Evolutionary conservation across 345 rosid genomes (phyloP).

Genomic region (Lumnitzera racemosa): DNA sequence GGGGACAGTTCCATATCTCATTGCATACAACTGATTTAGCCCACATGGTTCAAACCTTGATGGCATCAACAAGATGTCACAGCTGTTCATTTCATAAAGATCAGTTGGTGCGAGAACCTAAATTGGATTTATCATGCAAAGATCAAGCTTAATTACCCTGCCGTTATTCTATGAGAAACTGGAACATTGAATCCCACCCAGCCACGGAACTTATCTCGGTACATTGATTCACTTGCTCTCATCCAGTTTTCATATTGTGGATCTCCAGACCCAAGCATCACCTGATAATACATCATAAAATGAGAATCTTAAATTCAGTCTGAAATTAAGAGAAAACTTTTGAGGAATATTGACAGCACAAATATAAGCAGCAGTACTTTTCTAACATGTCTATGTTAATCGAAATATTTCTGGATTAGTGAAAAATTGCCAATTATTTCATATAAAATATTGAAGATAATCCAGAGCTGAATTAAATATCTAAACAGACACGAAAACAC

Average conservation of each 20-base stretch:
- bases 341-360: not conserved
- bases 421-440: too few relatives aligned
- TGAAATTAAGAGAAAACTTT: not conserved
- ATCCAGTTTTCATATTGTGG: constrained; percentile 77
- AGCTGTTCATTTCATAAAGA: constrained; percentile 39
- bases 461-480: too few relatives aligned
- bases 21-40: constrained; percentile 87
- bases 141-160: constrained; percentile 52
- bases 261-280: constrained; percentile 95
- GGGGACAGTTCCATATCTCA: constrained; percentile 94
- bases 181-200: constrained; percentile 98
- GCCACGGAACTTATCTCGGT: constrained; percentile 77
- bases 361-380: too few relatives aligned
- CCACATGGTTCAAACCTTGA: constrained; percentile 98
- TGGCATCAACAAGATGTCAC: constrained; percentile 95
- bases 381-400: too few relatives aligned
- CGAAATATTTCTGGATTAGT: too few relatives aligned
- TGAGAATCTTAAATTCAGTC: not conserved
- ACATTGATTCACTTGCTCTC: constrained; percentile 60
- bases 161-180: constrained; percentile 85
- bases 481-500: too few relatives aligned
- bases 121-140: not conserved
- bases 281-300: constrained; percentile 30
- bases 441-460: too few relatives aligned
- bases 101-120: constrained; percentile 1